A percentile compares a stretch with the other conserved stretches of the same genome.
Evolutionary conservation across 495 filamentous ascomycete species (phyloP).

Genomic region (Neurospora intermedia): DNA sequence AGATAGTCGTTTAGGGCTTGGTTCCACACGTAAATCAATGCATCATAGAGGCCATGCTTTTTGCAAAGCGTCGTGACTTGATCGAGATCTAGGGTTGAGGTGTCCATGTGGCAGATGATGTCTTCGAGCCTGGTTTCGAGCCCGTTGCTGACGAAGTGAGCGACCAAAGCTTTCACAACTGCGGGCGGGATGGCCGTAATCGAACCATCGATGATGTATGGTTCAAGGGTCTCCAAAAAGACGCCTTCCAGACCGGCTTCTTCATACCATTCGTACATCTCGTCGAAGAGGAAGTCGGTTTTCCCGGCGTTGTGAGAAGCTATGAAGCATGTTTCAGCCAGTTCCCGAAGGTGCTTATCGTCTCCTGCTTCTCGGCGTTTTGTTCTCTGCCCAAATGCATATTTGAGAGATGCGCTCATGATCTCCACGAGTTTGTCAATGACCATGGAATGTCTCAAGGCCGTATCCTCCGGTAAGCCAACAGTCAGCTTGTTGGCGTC

Average conservation of each 20-base stretch:
- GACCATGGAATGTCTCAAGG: slow-evolving; percentile 67
- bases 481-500: slow-evolving; percentile 84
- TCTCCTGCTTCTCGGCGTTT: slow-evolving; percentile 42
- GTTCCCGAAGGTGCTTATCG: slow-evolving; percentile 55
- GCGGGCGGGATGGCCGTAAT: slow-evolving; percentile 68
- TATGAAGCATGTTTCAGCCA: slow-evolving; percentile 73
- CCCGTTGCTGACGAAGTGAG: slow-evolving; percentile 63
- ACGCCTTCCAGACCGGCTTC: slow-evolving; percentile 60
- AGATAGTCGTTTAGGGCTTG: slow-evolving; percentile 80
- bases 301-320: slow-evolving; percentile 70
- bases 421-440: slow-evolving; percentile 85
- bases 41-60: slow-evolving; percentile 83
- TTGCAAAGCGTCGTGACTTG: slow-evolving; percentile 87
- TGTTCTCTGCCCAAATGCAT: slow-evolving; percentile 59
- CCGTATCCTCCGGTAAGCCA: slow-evolving; percentile 79
- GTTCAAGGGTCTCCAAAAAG: slow-evolving; percentile 79
- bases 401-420: slow-evolving; percentile 85
- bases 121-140: slow-evolving; percentile 75
- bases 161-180: slow-evolving; percentile 76
- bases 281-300: slow-evolving; percentile 77
- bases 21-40: slow-evolving; percentile 95
- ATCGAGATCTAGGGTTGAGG: slow-evolving; percentile 84
- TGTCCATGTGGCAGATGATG: slow-evolving; percentile 86
- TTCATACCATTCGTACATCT: slow-evolving; percentile 81
- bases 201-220: slow-evolving; percentile 68